Evolutionary conservation across 106 monocot species (phyloP).

Genomic region (Phalaenopsis equestris): DNA sequence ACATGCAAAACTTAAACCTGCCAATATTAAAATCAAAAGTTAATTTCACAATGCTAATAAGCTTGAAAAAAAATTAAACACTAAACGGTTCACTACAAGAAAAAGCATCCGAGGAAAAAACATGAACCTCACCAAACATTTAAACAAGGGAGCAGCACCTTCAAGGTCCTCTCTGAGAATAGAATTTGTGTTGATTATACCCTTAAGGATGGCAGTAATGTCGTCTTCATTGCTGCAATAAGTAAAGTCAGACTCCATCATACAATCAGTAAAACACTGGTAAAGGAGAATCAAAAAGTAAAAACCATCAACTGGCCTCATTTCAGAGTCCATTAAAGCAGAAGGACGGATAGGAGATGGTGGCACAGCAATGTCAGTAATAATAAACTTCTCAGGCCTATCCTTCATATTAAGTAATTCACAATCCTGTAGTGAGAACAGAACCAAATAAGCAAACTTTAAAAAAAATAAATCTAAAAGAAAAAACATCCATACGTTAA

Average conservation of each 20-base stretch:
- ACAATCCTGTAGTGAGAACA: slow-evolving; percentile 59
- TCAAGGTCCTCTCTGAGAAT: slow-evolving; percentile 69
- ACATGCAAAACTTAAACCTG: not conserved
- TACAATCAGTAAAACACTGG: not conserved
- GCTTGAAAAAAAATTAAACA: not conserved
- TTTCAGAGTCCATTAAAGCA: slow-evolving; percentile 42
- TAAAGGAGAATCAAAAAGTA: not conserved
- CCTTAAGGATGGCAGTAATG: slow-evolving; percentile 59
- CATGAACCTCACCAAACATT: slow-evolving; percentile 53
- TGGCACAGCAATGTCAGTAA: slow-evolving; percentile 81
- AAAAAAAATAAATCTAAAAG: not conserved
- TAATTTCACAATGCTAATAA: not conserved
- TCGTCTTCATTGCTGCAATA: slow-evolving; percentile 80
- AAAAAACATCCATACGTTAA: not conserved
- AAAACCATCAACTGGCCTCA: slow-evolving; percentile 8
- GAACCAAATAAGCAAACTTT: not conserved
- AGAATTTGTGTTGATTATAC: slow-evolving; percentile 64
- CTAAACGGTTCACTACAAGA: not conserved
- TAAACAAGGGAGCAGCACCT: slow-evolving; percentile 29
- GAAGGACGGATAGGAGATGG: slow-evolving; percentile 81
- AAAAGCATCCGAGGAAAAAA: not conserved
- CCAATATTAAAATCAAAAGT: not conserved
- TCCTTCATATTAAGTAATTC: slow-evolving; percentile 74
- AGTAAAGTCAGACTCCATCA: not conserved
- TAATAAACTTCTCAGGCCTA: slow-evolving; percentile 85